Percentiles rank a stretch among this genome's conserved stretches.
phyloP scores from a whole-genome alignment of 2,329 filamentous ascomycete species.

The Cyanodermella asteris region DNA sequence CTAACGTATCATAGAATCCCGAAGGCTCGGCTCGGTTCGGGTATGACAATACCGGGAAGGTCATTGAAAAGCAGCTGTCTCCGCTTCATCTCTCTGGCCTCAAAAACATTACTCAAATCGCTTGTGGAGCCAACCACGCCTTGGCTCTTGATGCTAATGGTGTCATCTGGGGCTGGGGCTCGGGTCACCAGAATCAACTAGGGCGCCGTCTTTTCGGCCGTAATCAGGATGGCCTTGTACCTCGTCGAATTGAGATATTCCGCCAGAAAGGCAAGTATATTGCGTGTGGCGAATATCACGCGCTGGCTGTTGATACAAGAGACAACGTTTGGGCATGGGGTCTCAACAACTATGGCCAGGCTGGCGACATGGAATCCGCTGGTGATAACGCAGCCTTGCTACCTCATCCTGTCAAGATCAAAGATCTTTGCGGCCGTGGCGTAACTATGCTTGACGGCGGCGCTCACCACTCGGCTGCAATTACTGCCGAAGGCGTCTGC shows the following conservation, averaged over 20 bases:
- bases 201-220: slow-evolving; percentile 39
- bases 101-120: slow-evolving; percentile 41
- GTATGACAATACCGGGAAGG: no score
- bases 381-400: slow-evolving; percentile 49
- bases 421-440: slow-evolving; percentile 36
- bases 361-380: slow-evolving; percentile 37
- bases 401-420: slow-evolving; percentile 43
- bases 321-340: slow-evolving; percentile 44
- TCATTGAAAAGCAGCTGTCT: slow-evolving; percentile 21
- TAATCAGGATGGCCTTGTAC: slow-evolving; percentile 14
- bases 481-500: slow-evolving; percentile 30
- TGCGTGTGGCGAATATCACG: slow-evolving; percentile 16
- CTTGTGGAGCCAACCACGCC: slow-evolving; percentile 47
- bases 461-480: slow-evolving; percentile 48
- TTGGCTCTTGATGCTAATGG: slow-evolving; percentile 43
- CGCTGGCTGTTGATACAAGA: slow-evolving; percentile 18
- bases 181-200: slow-evolving; percentile 46
- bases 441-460: slow-evolving; percentile 50
- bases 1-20: no score
- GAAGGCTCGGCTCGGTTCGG: no score
- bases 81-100: slow-evolving; percentile 31
- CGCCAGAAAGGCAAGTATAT: slow-evolving; percentile 22
- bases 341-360: slow-evolving; percentile 59
- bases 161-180: slow-evolving; percentile 47
- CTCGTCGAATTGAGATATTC: slow-evolving; percentile 29